These are phyloP conservation scores for Papilionanthe hybrid DNA, from an alignment of 116 monocot genomes.

Conservation along the genomic window DNA sequence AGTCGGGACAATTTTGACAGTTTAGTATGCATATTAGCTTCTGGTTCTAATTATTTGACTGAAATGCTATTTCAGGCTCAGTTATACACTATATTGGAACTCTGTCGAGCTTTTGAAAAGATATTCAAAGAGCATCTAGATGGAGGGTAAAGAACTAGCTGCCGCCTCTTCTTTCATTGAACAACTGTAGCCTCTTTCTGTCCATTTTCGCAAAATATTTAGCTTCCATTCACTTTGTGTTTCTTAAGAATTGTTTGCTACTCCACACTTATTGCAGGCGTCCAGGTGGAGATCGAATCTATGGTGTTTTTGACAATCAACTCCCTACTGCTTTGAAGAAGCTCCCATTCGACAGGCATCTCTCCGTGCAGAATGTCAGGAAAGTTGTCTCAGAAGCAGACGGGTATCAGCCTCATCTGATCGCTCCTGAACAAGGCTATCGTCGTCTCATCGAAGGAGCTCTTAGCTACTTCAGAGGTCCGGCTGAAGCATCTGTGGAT, in stretches of 20 bases:
- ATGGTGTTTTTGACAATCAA: constrained; percentile 78
- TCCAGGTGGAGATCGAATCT: constrained; percentile 70
- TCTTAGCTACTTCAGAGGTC: constrained; percentile 62
- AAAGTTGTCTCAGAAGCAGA: constrained; percentile 82
- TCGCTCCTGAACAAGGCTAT: constrained; percentile 96
- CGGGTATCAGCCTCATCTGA: constrained; percentile 95
- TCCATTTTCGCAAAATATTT: background rate
- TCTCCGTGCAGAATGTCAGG: constrained; percentile 59
- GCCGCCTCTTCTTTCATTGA: background rate
- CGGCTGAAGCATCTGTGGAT: constrained; percentile 75
- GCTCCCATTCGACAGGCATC: constrained; percentile 69
- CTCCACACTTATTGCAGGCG: constrained; percentile 20
- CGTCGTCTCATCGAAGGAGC: constrained; percentile 64
- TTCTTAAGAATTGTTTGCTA: background rate
- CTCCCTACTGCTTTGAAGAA: constrained; percentile 69
- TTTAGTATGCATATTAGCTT: background rate
- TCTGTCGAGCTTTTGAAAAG: constrained; percentile 76
- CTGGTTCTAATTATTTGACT: background rate
- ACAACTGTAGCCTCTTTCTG: background rate
- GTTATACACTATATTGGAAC: constrained; percentile 66
- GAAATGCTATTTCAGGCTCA: constrained; percentile 48
- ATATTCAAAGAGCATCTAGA: constrained; percentile 79
- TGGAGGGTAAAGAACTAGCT: constrained; percentile 46
- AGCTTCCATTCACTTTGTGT: background rate
- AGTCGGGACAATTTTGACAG: too few relatives aligned